Conservation (phyloP, 73 alveolate species). For the Tetrahymena thermophila region DNA sequence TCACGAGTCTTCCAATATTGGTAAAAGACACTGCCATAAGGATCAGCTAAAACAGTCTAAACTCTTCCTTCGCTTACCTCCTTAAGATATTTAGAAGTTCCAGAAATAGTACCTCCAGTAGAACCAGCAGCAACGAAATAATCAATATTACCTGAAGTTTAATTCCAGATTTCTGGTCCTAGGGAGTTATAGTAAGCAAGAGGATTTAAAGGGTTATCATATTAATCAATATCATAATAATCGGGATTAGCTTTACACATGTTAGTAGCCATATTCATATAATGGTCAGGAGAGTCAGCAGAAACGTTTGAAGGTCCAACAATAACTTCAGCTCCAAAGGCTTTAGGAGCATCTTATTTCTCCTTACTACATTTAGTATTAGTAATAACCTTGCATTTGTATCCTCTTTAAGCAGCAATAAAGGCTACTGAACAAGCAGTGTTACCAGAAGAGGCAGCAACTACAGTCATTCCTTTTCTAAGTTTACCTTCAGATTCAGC, state of each 20-base stretch:
- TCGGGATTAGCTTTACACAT: conserved; percentile 32
- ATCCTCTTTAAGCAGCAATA: conserved; percentile 43
- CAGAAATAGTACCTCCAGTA: conserved; percentile 56
- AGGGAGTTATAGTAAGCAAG: conserved; percentile 41
- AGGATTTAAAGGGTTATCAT: conserved; percentile 41
- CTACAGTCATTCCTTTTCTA: conserved; percentile 33
- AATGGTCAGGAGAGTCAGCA: conserved; percentile 38
- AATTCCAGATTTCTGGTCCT: conserved; percentile 48
- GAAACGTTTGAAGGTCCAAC: conserved; percentile 29
- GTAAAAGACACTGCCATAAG: conserved; percentile 39
- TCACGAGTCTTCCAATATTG: background rate
- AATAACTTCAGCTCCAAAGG: conserved; percentile 44
- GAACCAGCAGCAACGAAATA: conserved; percentile 44
- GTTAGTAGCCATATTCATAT: conserved; percentile 41
- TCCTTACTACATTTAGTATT: conserved; percentile 35
- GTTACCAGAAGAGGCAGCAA: conserved; percentile 38
- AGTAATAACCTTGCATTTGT: conserved; percentile 34
- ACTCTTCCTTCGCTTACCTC: conserved; percentile 28
- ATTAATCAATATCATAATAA: conserved; percentile 42
- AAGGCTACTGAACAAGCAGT: conserved; percentile 41
- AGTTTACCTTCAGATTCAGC: conserved; percentile 13
- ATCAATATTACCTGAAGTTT: conserved; percentile 43
- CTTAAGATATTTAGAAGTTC: conserved; percentile 48
- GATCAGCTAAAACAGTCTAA: conserved; percentile 39
- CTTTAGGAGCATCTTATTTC: conserved; percentile 16